These are phyloP conservation scores for Aspergillus campestris DNA, from an alignment of 495 filamentous ascomycete species.

Conservation along the genomic window DNA sequence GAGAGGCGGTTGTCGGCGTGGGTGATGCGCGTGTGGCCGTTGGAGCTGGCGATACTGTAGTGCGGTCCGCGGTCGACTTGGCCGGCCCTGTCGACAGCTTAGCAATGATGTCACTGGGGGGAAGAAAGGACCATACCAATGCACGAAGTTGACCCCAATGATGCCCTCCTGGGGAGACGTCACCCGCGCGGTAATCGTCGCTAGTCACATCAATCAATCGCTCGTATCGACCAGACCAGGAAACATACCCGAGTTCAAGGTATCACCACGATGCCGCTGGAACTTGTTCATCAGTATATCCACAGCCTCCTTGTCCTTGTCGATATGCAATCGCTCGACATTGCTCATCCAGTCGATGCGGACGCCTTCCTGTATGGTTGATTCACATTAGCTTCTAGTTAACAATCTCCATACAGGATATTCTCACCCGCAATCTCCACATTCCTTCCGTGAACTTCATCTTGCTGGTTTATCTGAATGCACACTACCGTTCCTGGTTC, in stretches of 20 bases:
- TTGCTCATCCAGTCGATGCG: slow-evolving; percentile 43
- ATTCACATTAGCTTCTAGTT: neutral
- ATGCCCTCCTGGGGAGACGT: slow-evolving; percentile 53
- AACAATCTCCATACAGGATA: no score
- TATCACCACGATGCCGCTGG: slow-evolving; percentile 45
- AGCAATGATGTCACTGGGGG: neutral
- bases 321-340: slow-evolving; percentile 29
- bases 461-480: slow-evolving; percentile 1
- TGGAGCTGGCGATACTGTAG: slow-evolving; percentile 50
- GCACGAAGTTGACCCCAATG: slow-evolving; percentile 53
- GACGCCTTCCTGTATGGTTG: slow-evolving; percentile 22
- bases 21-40: slow-evolving; percentile 35
- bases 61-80: slow-evolving; percentile 48
- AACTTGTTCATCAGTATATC: slow-evolving; percentile 33
- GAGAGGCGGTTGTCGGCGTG: slow-evolving; percentile 40
- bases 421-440: slow-evolving; percentile 34
- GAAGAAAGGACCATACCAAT: slow-evolving; percentile 44
- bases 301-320: slow-evolving; percentile 29
- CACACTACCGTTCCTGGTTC: no score
- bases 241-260: slow-evolving; percentile 46
- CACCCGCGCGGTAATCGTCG: slow-evolving; percentile 21
- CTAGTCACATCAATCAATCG: slow-evolving; percentile 2
- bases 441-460: slow-evolving; percentile 43
- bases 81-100: slow-evolving; percentile 22
- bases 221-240: neutral